A percentile compares a stretch with the other conserved stretches of the same genome.
These are phyloP conservation scores for Colletotrichum theobromicola DNA, from an alignment of 2,329 filamentous ascomycete genomes.

Conservation along the genomic window DNA sequence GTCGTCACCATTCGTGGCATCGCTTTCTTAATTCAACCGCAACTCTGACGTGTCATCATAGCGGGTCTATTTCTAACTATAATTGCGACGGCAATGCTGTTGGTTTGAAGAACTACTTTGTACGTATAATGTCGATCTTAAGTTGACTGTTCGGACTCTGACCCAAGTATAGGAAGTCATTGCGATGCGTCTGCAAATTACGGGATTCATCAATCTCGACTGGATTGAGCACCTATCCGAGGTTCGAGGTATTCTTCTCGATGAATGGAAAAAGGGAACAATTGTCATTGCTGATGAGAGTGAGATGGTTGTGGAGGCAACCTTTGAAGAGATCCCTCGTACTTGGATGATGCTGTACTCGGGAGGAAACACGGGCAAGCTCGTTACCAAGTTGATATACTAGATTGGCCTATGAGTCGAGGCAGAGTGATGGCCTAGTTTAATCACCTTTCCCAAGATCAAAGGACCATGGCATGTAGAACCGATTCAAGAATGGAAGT, in stretches of 20 bases:
- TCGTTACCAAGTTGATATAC: background rate
- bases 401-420: background rate
- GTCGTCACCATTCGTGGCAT: accelerated
- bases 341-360: background rate
- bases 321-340: background rate
- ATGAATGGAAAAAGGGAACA: background rate
- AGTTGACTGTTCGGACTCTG: accelerated
- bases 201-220: background rate
- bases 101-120: background rate
- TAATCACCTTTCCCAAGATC: background rate
- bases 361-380: background rate
- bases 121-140: accelerated
- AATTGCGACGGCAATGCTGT: background rate
- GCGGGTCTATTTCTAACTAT: background rate
- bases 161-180: background rate
- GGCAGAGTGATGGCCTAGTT: background rate
- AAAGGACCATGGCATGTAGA: accelerated
- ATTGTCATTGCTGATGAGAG: background rate
- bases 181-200: background rate
- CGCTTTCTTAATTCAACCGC: background rate
- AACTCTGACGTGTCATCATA: background rate
- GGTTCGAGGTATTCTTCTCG: background rate
- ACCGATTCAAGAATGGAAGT: background rate
- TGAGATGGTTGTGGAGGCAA: background rate
- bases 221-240: background rate